These are phyloP conservation scores for Naganishia sp. DNA, from an alignment of 1,284 basidiomycete species.

Conservation along the genomic window DNA sequence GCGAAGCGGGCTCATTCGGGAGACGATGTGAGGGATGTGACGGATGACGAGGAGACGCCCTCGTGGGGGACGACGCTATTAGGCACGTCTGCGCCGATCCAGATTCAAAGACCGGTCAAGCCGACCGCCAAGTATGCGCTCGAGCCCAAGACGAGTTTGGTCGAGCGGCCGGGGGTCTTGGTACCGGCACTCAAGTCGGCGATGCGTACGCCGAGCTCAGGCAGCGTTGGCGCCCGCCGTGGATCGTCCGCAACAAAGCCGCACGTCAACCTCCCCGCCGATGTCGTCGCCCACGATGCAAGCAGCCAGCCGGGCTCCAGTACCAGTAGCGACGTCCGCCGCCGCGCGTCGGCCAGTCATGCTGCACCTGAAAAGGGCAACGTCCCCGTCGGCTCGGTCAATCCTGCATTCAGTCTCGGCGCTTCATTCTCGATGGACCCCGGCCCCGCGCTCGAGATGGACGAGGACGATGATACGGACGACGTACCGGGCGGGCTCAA, in stretches of 20 bases:
- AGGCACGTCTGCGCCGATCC: constrained; percentile 49
- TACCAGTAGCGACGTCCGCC: constrained; percentile 14
- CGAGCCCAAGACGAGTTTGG: constrained; percentile 47
- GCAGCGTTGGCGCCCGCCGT: constrained; percentile 1
- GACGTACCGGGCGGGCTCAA: constrained; percentile 28
- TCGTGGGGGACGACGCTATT: constrained; percentile 32
- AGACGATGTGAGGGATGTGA: constrained; percentile 30
- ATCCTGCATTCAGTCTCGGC: constrained; percentile 6
- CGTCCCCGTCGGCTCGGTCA: neutral
- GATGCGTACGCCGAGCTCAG: constrained; percentile 35
- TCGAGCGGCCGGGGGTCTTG: constrained; percentile 45
- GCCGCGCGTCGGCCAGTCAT: constrained; percentile 3
- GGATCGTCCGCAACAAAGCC: neutral
- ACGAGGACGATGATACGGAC: constrained; percentile 30
- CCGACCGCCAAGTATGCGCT: constrained; percentile 14
- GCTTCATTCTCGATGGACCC: constrained; percentile 30
- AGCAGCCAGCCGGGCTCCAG: neutral
- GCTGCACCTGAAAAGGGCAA: neutral
- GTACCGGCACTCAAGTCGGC: constrained; percentile 48
- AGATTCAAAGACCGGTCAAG: constrained; percentile 38
- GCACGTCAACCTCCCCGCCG: neutral
- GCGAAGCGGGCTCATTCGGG: neutral
- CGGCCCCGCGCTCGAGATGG: constrained; percentile 31
- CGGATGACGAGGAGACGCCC: constrained; percentile 29
- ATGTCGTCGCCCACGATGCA: constrained; percentile 16